Base-by-base conservation (phyloP, 2,329 filamentous ascomycete genomes). In the Penicillium sumatraense region DNA sequence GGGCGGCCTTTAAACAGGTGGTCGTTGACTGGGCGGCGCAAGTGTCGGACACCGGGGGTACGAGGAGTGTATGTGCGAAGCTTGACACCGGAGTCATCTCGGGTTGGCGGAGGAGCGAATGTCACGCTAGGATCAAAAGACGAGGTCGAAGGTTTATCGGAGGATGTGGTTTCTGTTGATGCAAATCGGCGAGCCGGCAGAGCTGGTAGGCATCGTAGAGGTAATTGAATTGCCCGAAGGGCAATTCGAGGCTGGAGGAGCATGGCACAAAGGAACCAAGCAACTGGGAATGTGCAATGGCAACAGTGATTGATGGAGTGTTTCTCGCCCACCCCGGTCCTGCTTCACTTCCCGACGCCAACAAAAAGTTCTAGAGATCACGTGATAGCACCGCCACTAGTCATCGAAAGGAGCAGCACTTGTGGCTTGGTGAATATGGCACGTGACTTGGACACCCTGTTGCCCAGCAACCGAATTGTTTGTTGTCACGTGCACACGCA, bases 1-100 rank as follows among this genome's bases (percentile, higher is more conserved):
- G 95, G 91, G 53, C 92, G 83, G 55, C 95, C 95, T 77, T 96
- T 97, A 91, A 91, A 98, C 42, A 99, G 80, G 75, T 99, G 95
- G 69, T 97, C 92, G 76, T 98, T 98, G 76, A 97, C 88, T 13
- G 95, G 92, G 40, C 95, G 86, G 74, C 89, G 89, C 62, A 99
- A 81, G 84, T 99, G 95, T 68, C 95, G 88, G 56, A 96, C 76
- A 83, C 95, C 95, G 11, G 93, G 93, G 1, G 95, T 97, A 67
- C 91, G 87, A 31, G 95, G 95, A 74, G 90, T 98, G 76, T 97
- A 99, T 51, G 90, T 95, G 67, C 91, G 87, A 74, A 98, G 73
- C 41, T 82, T 77, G 16, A 76, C 66, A 56, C 71, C 76, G 38
- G 63, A 65, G 24, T 77, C 72, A 52, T 76, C 72, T 20, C 73